Evolutionary conservation across 1,284 basidiomycete genomes (phyloP).

Genomic region (Trichosporon coremiiforme): DNA sequence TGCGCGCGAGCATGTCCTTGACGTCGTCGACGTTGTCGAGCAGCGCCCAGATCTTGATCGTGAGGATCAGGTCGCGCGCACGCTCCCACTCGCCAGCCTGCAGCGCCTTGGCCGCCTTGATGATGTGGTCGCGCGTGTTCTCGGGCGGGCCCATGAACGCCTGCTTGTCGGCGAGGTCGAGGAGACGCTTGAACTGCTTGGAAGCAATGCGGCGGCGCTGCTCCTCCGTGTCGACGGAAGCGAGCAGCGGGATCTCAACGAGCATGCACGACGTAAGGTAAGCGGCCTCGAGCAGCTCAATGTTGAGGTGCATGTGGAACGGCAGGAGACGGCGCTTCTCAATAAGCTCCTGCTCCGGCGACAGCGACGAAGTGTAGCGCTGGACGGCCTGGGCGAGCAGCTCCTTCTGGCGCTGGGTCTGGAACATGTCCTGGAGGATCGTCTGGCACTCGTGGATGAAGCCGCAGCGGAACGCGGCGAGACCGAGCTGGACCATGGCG

Average conservation of each 20-base stretch:
- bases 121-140: slow-evolving; percentile 97
- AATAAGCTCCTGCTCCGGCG: slow-evolving; percentile 94
- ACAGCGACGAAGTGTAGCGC: slow-evolving; percentile 75
- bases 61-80: slow-evolving; percentile 86
- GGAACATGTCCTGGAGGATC: slow-evolving; percentile 93
- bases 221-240: slow-evolving; percentile 92
- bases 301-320: slow-evolving; percentile 99
- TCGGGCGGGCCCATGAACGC: slow-evolving; percentile 98
- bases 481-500: slow-evolving; percentile 92
- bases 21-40: slow-evolving; percentile 88
- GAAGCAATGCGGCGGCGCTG: slow-evolving; percentile 87
- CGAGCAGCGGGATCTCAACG: slow-evolving; percentile 92
- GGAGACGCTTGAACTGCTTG: slow-evolving; percentile 89
- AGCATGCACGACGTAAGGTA: slow-evolving; percentile 99
- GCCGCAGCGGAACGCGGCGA: slow-evolving; percentile 94
- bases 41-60: slow-evolving; percentile 97
- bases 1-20: slow-evolving; percentile 87
- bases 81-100: slow-evolving; percentile 97
- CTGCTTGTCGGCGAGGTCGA: slow-evolving; percentile 97
- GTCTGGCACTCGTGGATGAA: slow-evolving; percentile 92
- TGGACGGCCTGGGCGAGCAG: slow-evolving; percentile 95
- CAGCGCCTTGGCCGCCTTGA: slow-evolving; percentile 96
- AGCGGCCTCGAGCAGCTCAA: slow-evolving; percentile 93
- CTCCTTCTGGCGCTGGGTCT: slow-evolving; percentile 94
- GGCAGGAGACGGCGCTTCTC: slow-evolving; percentile 95